A percentile compares a stretch with the other conserved stretches of the same genome.
phyloP scores from a whole-genome alignment of 352 stramenopile species.

The Phytophthora vignae region DNA sequence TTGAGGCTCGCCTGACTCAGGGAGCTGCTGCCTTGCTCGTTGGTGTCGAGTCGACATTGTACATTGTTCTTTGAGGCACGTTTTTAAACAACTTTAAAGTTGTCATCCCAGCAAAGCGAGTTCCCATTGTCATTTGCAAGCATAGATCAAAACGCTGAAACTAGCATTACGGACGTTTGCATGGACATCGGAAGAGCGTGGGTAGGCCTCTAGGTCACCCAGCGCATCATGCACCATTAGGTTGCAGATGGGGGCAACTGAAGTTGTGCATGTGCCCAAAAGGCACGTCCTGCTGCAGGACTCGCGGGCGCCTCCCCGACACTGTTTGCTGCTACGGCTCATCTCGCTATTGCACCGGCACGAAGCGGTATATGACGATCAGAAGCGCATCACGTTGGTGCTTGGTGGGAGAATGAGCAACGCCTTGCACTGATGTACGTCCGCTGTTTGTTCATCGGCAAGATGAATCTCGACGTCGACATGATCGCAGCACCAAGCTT shows the following conservation, averaged over 20 bases:
- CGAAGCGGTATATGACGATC: constrained; percentile 11
- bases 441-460: background rate
- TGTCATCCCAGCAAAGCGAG: background rate
- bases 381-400: constrained; percentile 6
- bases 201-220: too few relatives aligned
- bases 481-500: background rate
- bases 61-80: background rate
- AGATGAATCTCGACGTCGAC: too few relatives aligned
- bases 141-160: background rate
- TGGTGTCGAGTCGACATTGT: background rate
- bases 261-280: background rate
- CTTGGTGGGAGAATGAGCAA: constrained; percentile 19
- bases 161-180: background rate
- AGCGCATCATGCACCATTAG: background rate
- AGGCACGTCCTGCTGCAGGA: background rate
- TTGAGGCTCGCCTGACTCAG: background rate
- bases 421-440: background rate
- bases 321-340: background rate
- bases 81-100: background rate
- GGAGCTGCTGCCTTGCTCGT: background rate
- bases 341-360: background rate
- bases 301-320: too few relatives aligned
- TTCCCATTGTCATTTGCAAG: background rate
- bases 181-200: background rate
- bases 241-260: background rate